Evolutionary conservation across 768 basidiomycete genomes (phyloP), one percentile per base, ranked within the genome.

Genomic region (Hemileccinum rubropunctum): DNA sequence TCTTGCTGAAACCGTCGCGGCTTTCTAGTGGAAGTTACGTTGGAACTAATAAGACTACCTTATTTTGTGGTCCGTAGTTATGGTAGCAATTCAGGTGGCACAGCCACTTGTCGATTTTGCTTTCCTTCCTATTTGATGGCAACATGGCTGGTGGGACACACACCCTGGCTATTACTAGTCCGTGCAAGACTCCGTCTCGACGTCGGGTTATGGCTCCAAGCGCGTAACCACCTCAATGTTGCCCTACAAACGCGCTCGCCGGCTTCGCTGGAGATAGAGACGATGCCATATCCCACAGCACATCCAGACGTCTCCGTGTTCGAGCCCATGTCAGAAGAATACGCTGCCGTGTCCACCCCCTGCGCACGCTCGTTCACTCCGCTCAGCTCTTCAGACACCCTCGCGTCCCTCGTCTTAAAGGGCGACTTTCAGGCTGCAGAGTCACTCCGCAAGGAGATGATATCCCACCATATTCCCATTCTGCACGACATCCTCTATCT

Each of bases 371-470:
- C 43, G 13, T 64, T 55, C 13, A 49, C 54, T 5, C 65, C 67
- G 9, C 63, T 55, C 28, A 60, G 48, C 27, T 58, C 66, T 4
- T 58, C 67, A 12, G 56, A 54, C 12, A 58, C 61, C 1, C 54
- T 70, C 11, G 52, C 43, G 0, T 45, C 52, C 10, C 61, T 69
- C 30, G 60, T 71, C 17, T 39, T 35, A 13, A 55, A 47, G 21
- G 40, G 53, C 12, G 27, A 66, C 21, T 64, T 64, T 20, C 32
- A n/a, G 9, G 49, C 56, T 13, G 76, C 76, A 1, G 59, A 67
- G 1, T 56, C 58, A 0, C 63, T 81, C 6, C 70, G 72, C 20
- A 59, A 65, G 35, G 77, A 78, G 55, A 54, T 82, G 52, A 45
- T 65, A 11, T 59, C 67, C 6, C 61, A 71, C 48, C 70, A 72